Base-by-base conservation (phyloP, 257 asterid species). In the Rauvolfia tetraphylla region DNA sequence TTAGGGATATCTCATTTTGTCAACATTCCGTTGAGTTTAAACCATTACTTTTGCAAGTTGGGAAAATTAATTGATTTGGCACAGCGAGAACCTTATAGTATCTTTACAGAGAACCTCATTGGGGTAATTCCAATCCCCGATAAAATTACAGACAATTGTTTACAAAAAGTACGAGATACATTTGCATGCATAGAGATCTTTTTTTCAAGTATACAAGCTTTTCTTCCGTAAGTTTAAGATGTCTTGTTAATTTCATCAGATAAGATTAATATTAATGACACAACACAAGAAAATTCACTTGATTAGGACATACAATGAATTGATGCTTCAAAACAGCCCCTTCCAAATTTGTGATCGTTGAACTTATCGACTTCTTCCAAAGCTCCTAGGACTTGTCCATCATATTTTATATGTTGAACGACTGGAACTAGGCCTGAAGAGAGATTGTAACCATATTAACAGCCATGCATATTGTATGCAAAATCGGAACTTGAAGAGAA, bases 401-500 rank as follows among this genome's bases (percentile, higher is more conserved):
- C 86, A 79, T 78, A 85, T 79, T 61, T 86, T 71, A 95, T 73
- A 80, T 95, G 86, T 41, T 91, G 86, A 86, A 95, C 83, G 73
- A 93, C 89, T 53, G 98, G 99, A 80, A 93, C 96, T 79, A 91
- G 84, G 71, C 97, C 99, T 95, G 92, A 73, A 29, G 68, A 83
- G 84, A 79, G 46, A 68, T 17, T 73, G 51, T 57, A 67, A 68
- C 59, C 22, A 20, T 51, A 80, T 84, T 73, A 86, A 78, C 63
- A 49, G 63, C 79, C 80, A 51, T 4, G 25, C 61, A 75, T 71
- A 75, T 42, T 68, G 63, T 62, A 20, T 44, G 67, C 56, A 71
- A 71, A 23, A 33, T 2, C 25, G 74, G 22, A 69, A 69, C 18
- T 25, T 41, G 13, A 69, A 41, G n/a, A 59, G 54, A 48, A n/a